phyloP scores from a whole-genome alignment of 2,329 filamentous ascomycete genomes.

The Calonectria pseudoturangicola region DNA sequence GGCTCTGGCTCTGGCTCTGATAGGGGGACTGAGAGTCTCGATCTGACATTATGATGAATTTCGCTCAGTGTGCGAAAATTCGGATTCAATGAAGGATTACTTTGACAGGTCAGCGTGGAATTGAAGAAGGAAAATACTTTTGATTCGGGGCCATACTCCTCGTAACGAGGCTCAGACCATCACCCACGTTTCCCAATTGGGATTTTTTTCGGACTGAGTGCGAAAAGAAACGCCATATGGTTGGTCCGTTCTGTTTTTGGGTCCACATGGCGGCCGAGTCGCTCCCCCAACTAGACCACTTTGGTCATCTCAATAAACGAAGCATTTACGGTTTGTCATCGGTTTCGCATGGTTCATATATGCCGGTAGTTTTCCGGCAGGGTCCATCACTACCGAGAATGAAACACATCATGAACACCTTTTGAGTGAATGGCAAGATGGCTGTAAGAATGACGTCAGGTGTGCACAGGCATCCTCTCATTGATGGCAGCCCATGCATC shows the following conservation, averaged over 20 bases:
- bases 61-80: slow-evolving; percentile 8
- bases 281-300: not conserved
- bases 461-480: not conserved
- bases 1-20: slow-evolving; percentile 18
- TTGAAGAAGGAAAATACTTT: slow-evolving; percentile 7
- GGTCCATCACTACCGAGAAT: not conserved
- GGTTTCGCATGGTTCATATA: not conserved
- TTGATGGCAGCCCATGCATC: not conserved
- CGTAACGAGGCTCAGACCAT: not conserved
- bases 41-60: not conserved
- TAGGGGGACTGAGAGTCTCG: slow-evolving; percentile 6
- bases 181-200: not conserved
- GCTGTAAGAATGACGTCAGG: not conserved
- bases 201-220: slow-evolving; percentile 2
- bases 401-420: not conserved
- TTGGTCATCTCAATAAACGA: not conserved
- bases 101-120: not conserved
- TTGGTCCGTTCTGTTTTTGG: not conserved
- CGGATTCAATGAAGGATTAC: not conserved
- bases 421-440: not conserved
- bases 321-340: slow-evolving; percentile 4
- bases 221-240: not conserved
- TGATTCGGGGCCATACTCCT: not conserved
- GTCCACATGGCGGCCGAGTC: not conserved
- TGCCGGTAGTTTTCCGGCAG: not conserved